Evolutionary conservation across 129 eudicot species (phyloP).

Genomic region (Flaveria brownii): DNA sequence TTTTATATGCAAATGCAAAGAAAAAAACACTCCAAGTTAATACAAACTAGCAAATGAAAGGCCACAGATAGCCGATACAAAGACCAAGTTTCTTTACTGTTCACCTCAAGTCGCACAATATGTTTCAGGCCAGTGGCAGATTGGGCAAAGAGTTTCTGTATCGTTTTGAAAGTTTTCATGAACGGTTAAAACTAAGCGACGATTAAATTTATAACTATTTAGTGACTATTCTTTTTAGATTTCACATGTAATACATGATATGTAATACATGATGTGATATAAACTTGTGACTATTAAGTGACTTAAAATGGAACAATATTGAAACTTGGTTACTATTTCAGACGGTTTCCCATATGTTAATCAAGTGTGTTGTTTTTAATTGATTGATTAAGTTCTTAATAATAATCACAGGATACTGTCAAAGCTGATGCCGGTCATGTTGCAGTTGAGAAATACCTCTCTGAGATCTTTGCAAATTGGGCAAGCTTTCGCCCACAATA

Average conservation of each 20-base stretch:
- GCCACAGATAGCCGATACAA: background rate
- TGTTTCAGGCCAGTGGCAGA: too few species aligned
- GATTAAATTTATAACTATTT: too few species aligned
- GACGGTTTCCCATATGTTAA: background rate
- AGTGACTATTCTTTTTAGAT: background rate
- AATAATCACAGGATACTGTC: slow-evolving; percentile 64
- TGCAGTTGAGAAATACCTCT: slow-evolving; percentile 80
- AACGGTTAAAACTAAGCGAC: too few species aligned
- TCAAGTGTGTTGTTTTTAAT: background rate
- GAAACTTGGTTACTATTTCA: background rate
- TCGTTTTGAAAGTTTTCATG: background rate
- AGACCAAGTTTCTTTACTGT: background rate
- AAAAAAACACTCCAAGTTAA: background rate
- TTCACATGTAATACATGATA: too few species aligned
- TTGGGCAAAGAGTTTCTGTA: background rate
- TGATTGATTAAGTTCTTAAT: background rate
- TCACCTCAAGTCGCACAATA: background rate
- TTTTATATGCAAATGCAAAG: background rate
- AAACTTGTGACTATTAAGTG: too few species aligned
- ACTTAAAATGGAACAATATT: background rate
- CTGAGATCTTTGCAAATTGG: slow-evolving; percentile 72
- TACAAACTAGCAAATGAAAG: slow-evolving; percentile 9
- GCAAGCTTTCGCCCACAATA: slow-evolving; percentile 92
- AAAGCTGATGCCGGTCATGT: slow-evolving; percentile 93
- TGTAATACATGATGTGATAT: too few species aligned